Evolutionary conservation across 225 moss, liverwort and hornwort genomes (phyloP), one percentile per base, ranked within the genome.

Genomic region (Neckera pumila): DNA sequence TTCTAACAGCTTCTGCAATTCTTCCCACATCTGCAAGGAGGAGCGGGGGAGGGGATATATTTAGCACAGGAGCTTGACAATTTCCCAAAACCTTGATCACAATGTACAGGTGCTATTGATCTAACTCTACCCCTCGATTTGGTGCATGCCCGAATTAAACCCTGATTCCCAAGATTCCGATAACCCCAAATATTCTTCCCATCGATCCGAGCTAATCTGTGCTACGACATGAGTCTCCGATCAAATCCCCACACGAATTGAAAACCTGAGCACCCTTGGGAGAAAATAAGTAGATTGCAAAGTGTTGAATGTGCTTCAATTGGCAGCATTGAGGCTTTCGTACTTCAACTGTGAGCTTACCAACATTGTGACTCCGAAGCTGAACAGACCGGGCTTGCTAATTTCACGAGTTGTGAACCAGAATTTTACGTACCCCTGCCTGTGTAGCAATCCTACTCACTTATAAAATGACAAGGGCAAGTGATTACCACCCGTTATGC

Each of bases 1-100:
- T 60, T 90, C 94, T 14, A 90, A 84, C 85, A 97, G 76, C 88
- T 95, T 94, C 93, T 89, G 88, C 80, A 95, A 62, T 92, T 98
- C 98, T 73, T 96, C 97, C 18, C 89, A 58, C 58, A 95, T 89
- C 98, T 98, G 93, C 87, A 72, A 47, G 30, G 42, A 27, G 22
- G 25, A 9, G 28, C 4, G 31, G 31, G 34, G 13, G 26, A 13
- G 30, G 8, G 59, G 18, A 19, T 28, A 42, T 30, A 59, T 10
- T 79, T 59, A 81, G 81, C 30, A 69, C 86, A 77, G 21, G 12
- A 58, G 12, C 26, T 64, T 57, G 34, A 80, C 45, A 87, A 47
- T 61, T 62, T 27, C 51, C 49, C 34, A 77, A 67, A 74, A 53
- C 14, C 63, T 30, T 34, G 5, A 27, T 65, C 36, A 67, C 76